phyloP scores from a whole-genome alignment of 768 basidiomycete genomes.

The Multifurca ochricompacta region DNA sequence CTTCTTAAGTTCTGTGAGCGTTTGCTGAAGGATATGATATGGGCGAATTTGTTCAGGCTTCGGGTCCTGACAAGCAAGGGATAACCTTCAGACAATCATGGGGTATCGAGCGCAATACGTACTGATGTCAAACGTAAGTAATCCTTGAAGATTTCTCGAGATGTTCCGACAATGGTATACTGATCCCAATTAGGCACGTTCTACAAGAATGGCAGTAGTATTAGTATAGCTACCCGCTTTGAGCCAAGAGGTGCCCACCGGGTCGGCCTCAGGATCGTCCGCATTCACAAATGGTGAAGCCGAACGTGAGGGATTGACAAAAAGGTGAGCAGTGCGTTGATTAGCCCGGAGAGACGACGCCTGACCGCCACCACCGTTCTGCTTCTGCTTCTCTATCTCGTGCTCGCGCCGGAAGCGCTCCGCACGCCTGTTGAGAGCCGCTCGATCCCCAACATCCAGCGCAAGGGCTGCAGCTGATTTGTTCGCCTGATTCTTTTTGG shows the following conservation, averaged over 20 bases:
- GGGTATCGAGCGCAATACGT: slow-evolving; percentile 22
- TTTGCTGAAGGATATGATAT: slow-evolving; percentile 72
- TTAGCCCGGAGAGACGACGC: slow-evolving; percentile 28
- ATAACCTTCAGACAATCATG: background rate
- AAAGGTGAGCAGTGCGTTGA: slow-evolving; percentile 47
- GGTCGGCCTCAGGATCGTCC: slow-evolving; percentile 68
- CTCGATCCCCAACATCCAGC: slow-evolving; percentile 57
- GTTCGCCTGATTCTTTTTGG: slow-evolving; percentile 44
- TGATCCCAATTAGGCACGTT: slow-evolving; percentile 97
- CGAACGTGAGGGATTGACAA: slow-evolving; percentile 33
- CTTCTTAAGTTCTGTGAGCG: slow-evolving; percentile 76
- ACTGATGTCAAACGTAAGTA: slow-evolving; percentile 92
- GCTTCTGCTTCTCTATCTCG: slow-evolving; percentile 70
- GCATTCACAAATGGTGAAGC: slow-evolving; percentile 41
- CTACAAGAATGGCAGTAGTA: slow-evolving; percentile 33
- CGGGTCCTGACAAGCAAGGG: slow-evolving; percentile 64
- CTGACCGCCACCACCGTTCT: slow-evolving; percentile 28
- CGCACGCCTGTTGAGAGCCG: slow-evolving; percentile 67
- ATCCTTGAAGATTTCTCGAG: slow-evolving; percentile 85
- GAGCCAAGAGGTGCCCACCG: slow-evolving; percentile 36
- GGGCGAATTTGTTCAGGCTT: slow-evolving; percentile 93
- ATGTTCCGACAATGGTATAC: slow-evolving; percentile 91
- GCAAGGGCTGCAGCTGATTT: slow-evolving; percentile 23
- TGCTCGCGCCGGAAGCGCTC: slow-evolving; percentile 89
- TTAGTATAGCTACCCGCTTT: background rate